A percentile compares a stretch with the other conserved stretches of the same genome.
Conservation (phyloP, 257 asterid genomes). For the Schizonepeta tenuifolia region DNA sequence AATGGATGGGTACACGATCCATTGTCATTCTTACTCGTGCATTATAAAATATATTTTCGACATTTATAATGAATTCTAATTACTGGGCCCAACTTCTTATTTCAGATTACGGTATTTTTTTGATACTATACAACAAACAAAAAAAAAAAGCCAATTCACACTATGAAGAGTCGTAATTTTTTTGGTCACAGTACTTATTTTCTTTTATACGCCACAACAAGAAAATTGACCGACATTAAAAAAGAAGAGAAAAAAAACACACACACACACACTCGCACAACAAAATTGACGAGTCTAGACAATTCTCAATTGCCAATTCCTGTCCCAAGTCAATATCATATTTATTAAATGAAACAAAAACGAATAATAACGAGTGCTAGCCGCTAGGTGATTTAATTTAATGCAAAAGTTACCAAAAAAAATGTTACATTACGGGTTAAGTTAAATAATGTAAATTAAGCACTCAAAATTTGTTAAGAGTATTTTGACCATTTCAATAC, state of each 20-base stretch:
- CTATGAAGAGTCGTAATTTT: neutral
- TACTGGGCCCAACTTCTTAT: too few species aligned
- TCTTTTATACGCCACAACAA: neutral
- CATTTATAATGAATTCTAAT: too few species aligned
- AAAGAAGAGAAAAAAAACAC: too few species aligned
- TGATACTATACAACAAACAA: too few species aligned
- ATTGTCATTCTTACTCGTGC: too few species aligned
- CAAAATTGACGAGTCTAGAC: neutral
- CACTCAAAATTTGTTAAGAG: neutral
- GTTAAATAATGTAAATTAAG: neutral
- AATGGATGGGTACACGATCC: too few species aligned
- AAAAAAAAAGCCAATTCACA: too few species aligned
- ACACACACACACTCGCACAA: too few species aligned
- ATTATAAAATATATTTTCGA: too few species aligned
- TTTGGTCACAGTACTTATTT: neutral
- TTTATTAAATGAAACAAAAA: neutral
- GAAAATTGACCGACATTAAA: neutral
- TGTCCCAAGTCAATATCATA: neutral
- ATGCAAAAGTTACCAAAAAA: neutral
- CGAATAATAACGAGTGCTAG: neutral
- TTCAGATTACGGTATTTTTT: too few species aligned
- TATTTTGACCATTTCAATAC: constrained; percentile 7
- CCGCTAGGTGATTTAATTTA: neutral
- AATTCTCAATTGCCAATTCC: too few species aligned
- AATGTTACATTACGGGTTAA: neutral